These are phyloP conservation scores for Hypoxylon sp. DNA, from an alignment of 2,329 filamentous ascomycete genomes.

Conservation along the genomic window DNA sequence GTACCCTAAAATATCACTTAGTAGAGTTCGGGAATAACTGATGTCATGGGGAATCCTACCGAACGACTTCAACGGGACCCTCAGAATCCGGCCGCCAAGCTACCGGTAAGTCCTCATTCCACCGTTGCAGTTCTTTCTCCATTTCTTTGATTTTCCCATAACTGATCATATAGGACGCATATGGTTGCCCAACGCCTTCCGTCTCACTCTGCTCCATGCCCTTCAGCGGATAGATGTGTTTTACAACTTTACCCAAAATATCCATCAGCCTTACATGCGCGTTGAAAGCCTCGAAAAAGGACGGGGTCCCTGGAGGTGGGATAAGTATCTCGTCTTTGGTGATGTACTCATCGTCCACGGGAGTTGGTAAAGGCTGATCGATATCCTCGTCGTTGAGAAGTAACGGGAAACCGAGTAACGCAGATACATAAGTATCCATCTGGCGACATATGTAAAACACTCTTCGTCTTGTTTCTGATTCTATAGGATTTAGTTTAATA, in stretches of 20 bases:
- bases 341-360: conserved; percentile 78
- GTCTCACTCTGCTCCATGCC: conserved; percentile 64
- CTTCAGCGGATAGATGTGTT: conserved; percentile 76
- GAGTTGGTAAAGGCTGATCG: conserved; percentile 75
- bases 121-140: conserved; percentile 73
- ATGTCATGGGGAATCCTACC: conserved; percentile 66
- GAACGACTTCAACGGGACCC: conserved; percentile 79
- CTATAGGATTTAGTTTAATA: conserved; percentile 73
- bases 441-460: conserved; percentile 79
- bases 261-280: conserved; percentile 75
- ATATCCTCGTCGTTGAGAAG: conserved; percentile 75
- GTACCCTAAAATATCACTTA: conserved; percentile 63
- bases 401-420: conserved; percentile 76
- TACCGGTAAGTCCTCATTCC: conserved; percentile 78
- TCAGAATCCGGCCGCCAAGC: conserved; percentile 85
- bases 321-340: conserved; percentile 70
- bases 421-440: conserved; percentile 79
- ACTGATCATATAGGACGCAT: conserved; percentile 73
- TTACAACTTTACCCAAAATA: conserved; percentile 75
- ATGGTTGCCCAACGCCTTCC: conserved; percentile 58
- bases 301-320: conserved; percentile 70
- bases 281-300: conserved; percentile 76
- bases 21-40: conserved; percentile 17
- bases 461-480: conserved; percentile 74
- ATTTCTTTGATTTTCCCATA: conserved; percentile 75